These are phyloP conservation scores for Tetrastigma voinierianum DNA, from an alignment of 164 flowering plant genomes.

Conservation along the genomic window DNA sequence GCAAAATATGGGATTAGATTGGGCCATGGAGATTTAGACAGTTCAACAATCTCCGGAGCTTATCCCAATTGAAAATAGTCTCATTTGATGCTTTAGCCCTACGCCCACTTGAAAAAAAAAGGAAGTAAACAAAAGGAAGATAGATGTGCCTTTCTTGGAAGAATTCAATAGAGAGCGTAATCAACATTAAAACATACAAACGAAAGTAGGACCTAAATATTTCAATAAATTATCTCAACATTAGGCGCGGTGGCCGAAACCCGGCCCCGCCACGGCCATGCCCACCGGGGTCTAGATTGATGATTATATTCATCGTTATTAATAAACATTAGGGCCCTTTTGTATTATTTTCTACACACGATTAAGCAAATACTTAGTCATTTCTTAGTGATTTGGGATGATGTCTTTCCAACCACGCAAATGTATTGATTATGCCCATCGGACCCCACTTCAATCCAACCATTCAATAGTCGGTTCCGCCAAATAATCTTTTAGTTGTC, in stretches of 20 bases:
- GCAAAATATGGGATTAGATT: neutral
- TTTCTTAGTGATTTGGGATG: conserved; percentile 3
- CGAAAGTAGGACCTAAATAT: too few relatives aligned
- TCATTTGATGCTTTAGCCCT: neutral
- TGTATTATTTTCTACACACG: conserved; percentile 8
- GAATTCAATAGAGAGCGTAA: too few relatives aligned
- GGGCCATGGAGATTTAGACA: conserved; percentile 4
- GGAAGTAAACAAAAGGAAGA: too few relatives aligned
- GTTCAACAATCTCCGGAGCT: conserved; percentile 11
- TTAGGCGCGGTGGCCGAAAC: too few relatives aligned
- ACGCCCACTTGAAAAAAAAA: neutral
- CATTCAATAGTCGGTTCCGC: neutral
- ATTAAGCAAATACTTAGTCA: conserved; percentile 18
- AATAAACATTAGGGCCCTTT: conserved; percentile 9
- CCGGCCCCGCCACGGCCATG: too few relatives aligned
- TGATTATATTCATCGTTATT: conserved; percentile 2
- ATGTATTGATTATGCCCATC: conserved; percentile 1
- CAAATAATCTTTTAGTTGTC: neutral
- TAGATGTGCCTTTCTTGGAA: too few relatives aligned
- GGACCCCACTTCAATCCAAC: neutral
- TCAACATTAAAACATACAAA: too few relatives aligned
- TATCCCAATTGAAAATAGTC: conserved; percentile 5
- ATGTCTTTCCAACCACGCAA: conserved; percentile 23
- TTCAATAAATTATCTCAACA: too few relatives aligned
- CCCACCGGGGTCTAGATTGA: neutral